A percentile compares a stretch with the other conserved stretches of the same genome.
Conservation (phyloP, 2,329 filamentous ascomycete species). For the Xylaria arbuscula region DNA sequence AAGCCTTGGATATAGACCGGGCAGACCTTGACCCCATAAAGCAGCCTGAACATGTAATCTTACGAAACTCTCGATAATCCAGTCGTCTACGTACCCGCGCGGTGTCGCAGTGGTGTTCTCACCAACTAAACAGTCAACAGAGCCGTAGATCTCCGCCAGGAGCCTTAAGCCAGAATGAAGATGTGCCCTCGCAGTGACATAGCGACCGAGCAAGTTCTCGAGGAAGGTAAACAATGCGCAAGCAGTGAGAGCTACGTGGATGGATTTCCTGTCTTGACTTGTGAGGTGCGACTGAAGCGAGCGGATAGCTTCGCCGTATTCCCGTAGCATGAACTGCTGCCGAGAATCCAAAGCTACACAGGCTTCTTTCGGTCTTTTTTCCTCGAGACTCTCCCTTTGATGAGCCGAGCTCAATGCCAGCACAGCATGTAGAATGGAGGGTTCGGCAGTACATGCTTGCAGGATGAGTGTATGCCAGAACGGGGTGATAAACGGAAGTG, state of each 20-base stretch:
- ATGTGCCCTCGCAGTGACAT: slow-evolving; percentile 53
- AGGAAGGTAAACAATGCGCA: slow-evolving; percentile 53
- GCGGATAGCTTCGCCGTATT: slow-evolving; percentile 54
- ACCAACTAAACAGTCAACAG: slow-evolving; percentile 12
- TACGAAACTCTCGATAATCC: slow-evolving; percentile 57
- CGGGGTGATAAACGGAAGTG: slow-evolving; percentile 51
- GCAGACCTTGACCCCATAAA: slow-evolving; percentile 45
- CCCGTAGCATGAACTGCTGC: slow-evolving; percentile 48
- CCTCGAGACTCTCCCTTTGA: slow-evolving; percentile 39
- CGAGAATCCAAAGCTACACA: slow-evolving; percentile 34
- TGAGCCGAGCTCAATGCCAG: slow-evolving; percentile 55
- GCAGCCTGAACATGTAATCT: slow-evolving; percentile 48
- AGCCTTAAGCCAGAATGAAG: slow-evolving; percentile 57
- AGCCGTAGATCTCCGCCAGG: slow-evolving; percentile 41
- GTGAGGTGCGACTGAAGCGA: slow-evolving; percentile 52
- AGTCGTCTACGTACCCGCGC: slow-evolving; percentile 53
- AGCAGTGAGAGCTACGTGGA: slow-evolving; percentile 53
- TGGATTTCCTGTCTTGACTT: slow-evolving; percentile 44
- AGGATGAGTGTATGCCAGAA: slow-evolving; percentile 55
- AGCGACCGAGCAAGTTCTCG: slow-evolving; percentile 53
- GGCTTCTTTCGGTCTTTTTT: background rate
- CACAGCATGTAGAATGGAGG: slow-evolving; percentile 55
- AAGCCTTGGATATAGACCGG: slow-evolving; percentile 30
- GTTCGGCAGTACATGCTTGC: slow-evolving; percentile 52
- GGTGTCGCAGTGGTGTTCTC: slow-evolving; percentile 31